A percentile compares a stretch with the other conserved stretches of the same genome.
These are phyloP conservation scores for Penicillium goetzii DNA, from an alignment of 495 filamentous ascomycete species.

Conservation along the genomic window DNA sequence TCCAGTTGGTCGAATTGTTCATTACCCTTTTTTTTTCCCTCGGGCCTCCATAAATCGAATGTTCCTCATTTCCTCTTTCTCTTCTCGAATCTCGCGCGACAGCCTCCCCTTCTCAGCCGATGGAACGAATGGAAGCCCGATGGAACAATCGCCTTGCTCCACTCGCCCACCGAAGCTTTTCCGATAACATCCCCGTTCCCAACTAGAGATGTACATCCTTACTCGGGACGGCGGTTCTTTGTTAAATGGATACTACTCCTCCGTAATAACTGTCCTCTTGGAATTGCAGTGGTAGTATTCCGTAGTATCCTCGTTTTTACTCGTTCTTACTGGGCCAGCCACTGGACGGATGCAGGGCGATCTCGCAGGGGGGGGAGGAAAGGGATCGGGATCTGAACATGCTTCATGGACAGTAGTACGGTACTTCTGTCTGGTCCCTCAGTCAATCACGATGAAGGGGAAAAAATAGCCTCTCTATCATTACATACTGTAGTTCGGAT, in stretches of 20 bases:
- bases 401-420: background rate
- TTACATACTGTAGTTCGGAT: background rate
- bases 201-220: background rate
- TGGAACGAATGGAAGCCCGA: conserved; percentile 30
- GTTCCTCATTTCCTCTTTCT: background rate
- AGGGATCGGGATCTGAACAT: conserved; percentile 1
- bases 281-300: background rate
- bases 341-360: conserved; percentile 3
- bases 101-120: conserved; percentile 22
- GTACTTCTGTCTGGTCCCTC: conserved; percentile 2
- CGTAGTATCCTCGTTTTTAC: background rate
- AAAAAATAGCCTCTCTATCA: background rate
- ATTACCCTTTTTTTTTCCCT: background rate
- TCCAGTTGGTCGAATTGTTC: background rate
- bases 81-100: conserved; percentile 11
- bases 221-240: background rate
- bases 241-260: background rate
- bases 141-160: conserved; percentile 25
- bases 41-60: too few species aligned
- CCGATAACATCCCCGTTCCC: conserved; percentile 8
- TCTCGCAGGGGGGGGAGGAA: background rate
- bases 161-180: conserved; percentile 24
- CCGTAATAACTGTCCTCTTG: background rate
- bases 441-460: background rate
- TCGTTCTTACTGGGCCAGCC: background rate